Evolutionary conservation across 2,329 filamentous ascomycete species (phyloP), one percentile per base, ranked within the genome.

Genomic region (Sarocladium kiliense): DNA sequence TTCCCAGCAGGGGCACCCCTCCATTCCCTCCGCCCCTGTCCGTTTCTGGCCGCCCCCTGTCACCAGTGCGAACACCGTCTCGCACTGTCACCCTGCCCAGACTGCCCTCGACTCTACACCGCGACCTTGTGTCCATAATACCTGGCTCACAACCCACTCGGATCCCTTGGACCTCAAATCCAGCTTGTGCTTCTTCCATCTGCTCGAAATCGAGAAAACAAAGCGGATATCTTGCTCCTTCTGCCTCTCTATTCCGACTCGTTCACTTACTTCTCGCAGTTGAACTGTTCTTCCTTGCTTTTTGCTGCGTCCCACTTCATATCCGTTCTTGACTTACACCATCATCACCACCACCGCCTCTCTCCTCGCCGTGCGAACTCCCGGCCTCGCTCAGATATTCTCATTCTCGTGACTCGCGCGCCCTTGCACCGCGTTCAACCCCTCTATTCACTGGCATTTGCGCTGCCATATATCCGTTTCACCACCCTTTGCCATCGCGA

Each of bases 281-380:
- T 44, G 39, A 14, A 9, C 39, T 44, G 39, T 23, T 18, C 19
- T 14, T 44, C 23, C n/a, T 18, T 44, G n/a, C n/a, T 44, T 44
- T 44, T 44, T 3, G 39, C 39, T 7, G 39, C 19, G 39, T 44
- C 39, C 39, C 39, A 44, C 39, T 44, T 44, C 18, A 44, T 18
- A 44, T 44, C 39, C n/a, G 39, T 44, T 44, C 39, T 18, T 44
- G 44, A 49, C 44, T 49, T 49, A 49, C 44, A 49, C 44, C 23
- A 30, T 10, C 26, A n/a, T 19, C 14, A 49, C 25, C 44, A 27
- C n/a, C 21, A n/a, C 26, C 44, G 18, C 39, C 14, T 21, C 19
- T 18, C 14, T n/a, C n/a, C n/a, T 23, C 19, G 19, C 39, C 19
- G 19, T 23, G 9, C 19, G n/a, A 44, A 14, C 39, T 39, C 44